Evolutionary conservation across 768 basidiomycete genomes (phyloP), one percentile per base, ranked within the genome.

Genomic region (Harrya chromipes): DNA sequence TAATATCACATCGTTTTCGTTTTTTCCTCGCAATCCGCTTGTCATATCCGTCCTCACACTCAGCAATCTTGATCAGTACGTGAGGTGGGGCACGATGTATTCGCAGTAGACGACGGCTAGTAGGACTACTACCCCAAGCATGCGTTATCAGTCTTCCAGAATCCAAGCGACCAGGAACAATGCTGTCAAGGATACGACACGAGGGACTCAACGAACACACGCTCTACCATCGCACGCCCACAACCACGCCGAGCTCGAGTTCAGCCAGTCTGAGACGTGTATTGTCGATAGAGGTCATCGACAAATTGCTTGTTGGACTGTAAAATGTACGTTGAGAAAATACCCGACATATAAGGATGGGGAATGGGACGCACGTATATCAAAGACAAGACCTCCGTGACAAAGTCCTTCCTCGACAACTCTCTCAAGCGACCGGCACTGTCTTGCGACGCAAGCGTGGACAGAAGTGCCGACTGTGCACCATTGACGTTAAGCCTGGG

Each of bases 291-390:
- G 40, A 85, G 72, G 34, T 70, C 66, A 55, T 88, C 83, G 50
- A 83, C 83, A 57, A 87, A 88, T 14, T 72, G 66, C 55, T 79
- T 74, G 70, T 87, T 81, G 46, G 77, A 85, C 85, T 87, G 57
- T 23, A 34, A 21, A n/a, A 23, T 40, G 27, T 29, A 17, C 21
- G 31, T 10, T 39, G 48, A 34, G 39, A 16, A 29, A 35, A 31
- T 6, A 16, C 31, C 16, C 9, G 47, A 26, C 33, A 8, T 14
- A 26, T 11, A 29, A 29, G 29, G 12, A 29, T 13, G 14, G 21
- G 4, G 29, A 7, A 42, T 4, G 1, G 17, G 34, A 72, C 81
- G 54, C 46, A 85, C 83, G 62, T 84, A 80, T 55, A 85, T 77
- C 54, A 85, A 72, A 29, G 74, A 77, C 63, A 84, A 64, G 51